These are phyloP conservation scores for Paramecium pentaurelia DNA, from an alignment of 73 alveolate species.

Conservation along the genomic window DNA sequence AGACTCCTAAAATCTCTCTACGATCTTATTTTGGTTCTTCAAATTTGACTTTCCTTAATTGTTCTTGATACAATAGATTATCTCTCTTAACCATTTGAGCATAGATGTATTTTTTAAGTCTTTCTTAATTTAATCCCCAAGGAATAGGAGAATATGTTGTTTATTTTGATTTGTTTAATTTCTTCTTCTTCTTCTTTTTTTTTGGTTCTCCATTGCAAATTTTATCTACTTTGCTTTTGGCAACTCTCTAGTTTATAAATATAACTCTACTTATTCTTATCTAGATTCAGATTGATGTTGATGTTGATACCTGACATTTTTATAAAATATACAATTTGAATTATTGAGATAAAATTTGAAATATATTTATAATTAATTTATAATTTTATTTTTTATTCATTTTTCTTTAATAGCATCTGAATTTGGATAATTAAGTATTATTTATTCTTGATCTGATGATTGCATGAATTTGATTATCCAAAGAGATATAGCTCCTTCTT, in stretches of 20 bases:
- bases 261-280: not conserved
- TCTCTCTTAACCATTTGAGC: not conserved
- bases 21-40: slow-evolving; percentile 11
- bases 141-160: not conserved
- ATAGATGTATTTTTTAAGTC: not conserved
- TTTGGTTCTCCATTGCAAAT: not conserved
- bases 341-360: not conserved
- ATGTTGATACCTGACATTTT: slow-evolving; percentile 42
- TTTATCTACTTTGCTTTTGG: not conserved
- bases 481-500: not conserved
- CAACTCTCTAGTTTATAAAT: not conserved
- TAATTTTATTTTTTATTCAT: not conserved
- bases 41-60: not conserved
- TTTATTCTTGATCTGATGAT: not conserved
- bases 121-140: slow-evolving; percentile 47
- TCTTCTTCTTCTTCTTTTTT: not conserved
- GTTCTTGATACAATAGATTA: not conserved
- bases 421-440: not conserved
- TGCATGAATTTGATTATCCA: not conserved
- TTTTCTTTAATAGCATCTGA: not conserved
- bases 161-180: not conserved
- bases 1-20: slow-evolving; percentile 8
- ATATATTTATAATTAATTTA: not conserved
- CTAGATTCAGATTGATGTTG: slow-evolving; percentile 11
- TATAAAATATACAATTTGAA: not conserved